Base-by-base conservation (phyloP, 345 rosid species). In the Eucalyptus microcorys region DNA sequence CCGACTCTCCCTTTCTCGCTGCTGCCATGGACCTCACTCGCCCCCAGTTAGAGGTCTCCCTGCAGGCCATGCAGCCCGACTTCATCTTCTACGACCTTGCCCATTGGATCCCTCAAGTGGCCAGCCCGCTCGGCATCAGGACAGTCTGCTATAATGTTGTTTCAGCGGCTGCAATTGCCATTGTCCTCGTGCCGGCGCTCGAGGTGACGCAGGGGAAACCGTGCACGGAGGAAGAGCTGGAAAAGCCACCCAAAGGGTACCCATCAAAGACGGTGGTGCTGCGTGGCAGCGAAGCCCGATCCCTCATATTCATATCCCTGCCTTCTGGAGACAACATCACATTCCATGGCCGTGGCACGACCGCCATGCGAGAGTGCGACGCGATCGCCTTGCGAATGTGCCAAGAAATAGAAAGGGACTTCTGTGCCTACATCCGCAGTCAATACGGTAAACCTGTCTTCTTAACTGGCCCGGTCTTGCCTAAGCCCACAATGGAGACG, bases 391-490 rank as follows among this genome's bases (percentile, higher is more conserved):
- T 52, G 55, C 55, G 99, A 83, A 96, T 99, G 14, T 97, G 97
- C 90, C 87, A 30, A 10, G 99, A 97, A 89, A 55, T 92, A 1
- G 98, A 97, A 92, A 95, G 94, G 27, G 87, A 91, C 21, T 89
- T 95, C 32, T 95, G 99, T 59, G 95, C 93, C 59, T 97, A 95
- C 88, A 59, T 96, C 1, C 88, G 90, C 7, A 87, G 76, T 66
- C 99, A 96, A 87, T 96, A 92, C 80, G 80, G 4, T 12, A 96
- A 90, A 55, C 90, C 92, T 2, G 92, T 97, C 43, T 87, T 94
- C 55, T 17, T 95, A 71, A 94, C 98, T 1, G 97, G 99, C 17
- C 97, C 99, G 1, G 91, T 94, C 24, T 90, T 96, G 47, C 94
- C 95, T 0, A 91, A 91, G 50, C 91, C 89, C 4, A 6, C 49